Evolutionary conservation across 169 alveolate genomes (phyloP).

Genomic region (Prorocentrum cordatum): DNA sequence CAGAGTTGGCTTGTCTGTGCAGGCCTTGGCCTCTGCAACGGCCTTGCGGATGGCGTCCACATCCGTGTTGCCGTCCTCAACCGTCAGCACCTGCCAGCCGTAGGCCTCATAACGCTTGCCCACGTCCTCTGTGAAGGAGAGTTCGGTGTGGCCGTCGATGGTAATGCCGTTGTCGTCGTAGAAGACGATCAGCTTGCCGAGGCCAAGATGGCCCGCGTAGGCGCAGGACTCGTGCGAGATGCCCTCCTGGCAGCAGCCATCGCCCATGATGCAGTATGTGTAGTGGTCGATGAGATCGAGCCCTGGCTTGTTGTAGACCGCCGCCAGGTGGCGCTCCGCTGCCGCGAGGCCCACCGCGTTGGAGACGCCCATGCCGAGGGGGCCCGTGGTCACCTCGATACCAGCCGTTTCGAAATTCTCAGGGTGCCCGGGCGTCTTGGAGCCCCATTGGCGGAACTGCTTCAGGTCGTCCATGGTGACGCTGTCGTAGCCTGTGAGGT

Average conservation of each 20-base stretch:
- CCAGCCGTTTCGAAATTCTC: constrained; percentile 67
- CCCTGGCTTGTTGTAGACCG: constrained; percentile 72
- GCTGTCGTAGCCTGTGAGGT: constrained; percentile 7
- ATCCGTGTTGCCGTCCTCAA: constrained; percentile 59
- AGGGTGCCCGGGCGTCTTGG: constrained; percentile 62
- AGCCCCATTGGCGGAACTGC: constrained; percentile 72
- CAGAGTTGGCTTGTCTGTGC: constrained; percentile 77
- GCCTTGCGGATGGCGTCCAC: constrained; percentile 50
- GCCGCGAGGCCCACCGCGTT: constrained; percentile 76
- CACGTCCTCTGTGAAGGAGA: constrained; percentile 76
- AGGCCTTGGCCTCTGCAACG: constrained; percentile 75
- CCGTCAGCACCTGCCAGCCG: constrained; percentile 17
- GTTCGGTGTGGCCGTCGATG: constrained; percentile 76
- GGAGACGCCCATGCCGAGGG: constrained; percentile 75
- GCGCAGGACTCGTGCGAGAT: constrained; percentile 79
- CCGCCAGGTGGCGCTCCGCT: constrained; percentile 73
- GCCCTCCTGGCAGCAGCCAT: constrained; percentile 72
- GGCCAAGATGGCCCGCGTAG: constrained; percentile 78
- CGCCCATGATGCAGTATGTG: constrained; percentile 72
- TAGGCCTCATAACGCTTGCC: constrained; percentile 20
- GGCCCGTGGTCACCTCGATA: constrained; percentile 77
- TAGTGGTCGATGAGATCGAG: constrained; percentile 70
- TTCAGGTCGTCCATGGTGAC: constrained; percentile 74
- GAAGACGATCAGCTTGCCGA: constrained; percentile 75
- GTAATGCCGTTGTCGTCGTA: constrained; percentile 78